A percentile compares a stretch with the other conserved stretches of the same genome.
phyloP scores from a whole-genome alignment of 2,329 filamentous ascomycete species.

The Cryphonectria naterciae region DNA sequence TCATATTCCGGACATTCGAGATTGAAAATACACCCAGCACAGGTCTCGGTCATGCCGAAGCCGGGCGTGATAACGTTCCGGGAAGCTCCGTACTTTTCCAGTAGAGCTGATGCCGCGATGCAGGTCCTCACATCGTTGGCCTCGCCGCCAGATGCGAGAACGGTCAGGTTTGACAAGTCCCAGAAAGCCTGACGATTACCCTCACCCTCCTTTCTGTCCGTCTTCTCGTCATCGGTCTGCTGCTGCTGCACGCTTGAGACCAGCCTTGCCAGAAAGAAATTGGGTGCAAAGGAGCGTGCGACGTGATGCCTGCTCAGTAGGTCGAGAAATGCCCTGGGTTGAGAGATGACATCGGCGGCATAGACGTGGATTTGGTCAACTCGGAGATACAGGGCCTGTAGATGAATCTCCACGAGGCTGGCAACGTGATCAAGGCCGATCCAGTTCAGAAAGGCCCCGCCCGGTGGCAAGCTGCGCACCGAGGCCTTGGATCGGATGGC shows the following conservation, averaged over 20 bases:
- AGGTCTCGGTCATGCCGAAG: constrained; percentile 59
- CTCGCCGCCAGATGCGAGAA: constrained; percentile 49
- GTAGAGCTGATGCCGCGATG: constrained; percentile 33
- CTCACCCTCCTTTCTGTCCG: too few relatives aligned
- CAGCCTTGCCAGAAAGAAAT: constrained; percentile 41
- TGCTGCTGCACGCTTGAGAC: neutral
- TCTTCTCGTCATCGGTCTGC: neutral
- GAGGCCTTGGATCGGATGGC: neutral
- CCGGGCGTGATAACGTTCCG: constrained; percentile 44
- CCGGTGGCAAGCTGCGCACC: constrained; percentile 33
- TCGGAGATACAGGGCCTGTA: constrained; percentile 49
- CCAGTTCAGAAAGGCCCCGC: constrained; percentile 50
- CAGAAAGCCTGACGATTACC: neutral
- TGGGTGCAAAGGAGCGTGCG: constrained; percentile 49
- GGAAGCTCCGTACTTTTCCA: constrained; percentile 40
- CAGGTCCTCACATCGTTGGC: constrained; percentile 45
- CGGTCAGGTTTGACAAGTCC: constrained; percentile 13
- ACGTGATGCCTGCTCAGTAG: constrained; percentile 46
- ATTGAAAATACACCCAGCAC: constrained; percentile 52
- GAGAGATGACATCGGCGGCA: constrained; percentile 44
- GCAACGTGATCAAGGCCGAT: constrained; percentile 59
- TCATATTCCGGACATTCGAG: constrained; percentile 46
- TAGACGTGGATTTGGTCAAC: constrained; percentile 51
- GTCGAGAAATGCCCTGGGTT: constrained; percentile 45
- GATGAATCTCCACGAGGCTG: constrained; percentile 54